Percentiles rank a stretch among this genome's conserved stretches.
Conservation (phyloP, 805 yeast genomes). For the Candida michaelii region DNA sequence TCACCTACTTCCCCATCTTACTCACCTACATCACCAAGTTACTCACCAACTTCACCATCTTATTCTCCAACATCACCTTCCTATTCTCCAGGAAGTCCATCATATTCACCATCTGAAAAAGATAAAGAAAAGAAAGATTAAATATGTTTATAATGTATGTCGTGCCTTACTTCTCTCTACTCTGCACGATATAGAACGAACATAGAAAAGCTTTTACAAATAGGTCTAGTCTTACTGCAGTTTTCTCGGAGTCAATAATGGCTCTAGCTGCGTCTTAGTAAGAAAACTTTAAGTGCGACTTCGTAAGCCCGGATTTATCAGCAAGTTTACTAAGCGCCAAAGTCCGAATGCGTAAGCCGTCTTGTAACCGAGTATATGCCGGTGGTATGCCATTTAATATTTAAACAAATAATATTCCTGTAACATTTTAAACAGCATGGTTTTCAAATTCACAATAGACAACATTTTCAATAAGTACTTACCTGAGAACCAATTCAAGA, state of each 20-base stretch:
- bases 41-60: constrained; percentile 72
- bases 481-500: constrained; percentile 25
- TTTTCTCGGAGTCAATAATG: no score
- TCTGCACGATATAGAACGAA: no score
- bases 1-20: constrained; percentile 50
- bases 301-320: no score
- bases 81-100: constrained; percentile 76
- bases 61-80: constrained; percentile 72
- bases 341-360: neutral
- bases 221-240: no score
- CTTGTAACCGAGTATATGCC: neutral
- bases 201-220: no score
- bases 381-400: no score
- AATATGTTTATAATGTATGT: constrained; percentile 7
- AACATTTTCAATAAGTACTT: constrained; percentile 26
- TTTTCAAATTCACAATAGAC: constrained; percentile 41
- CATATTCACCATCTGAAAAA: constrained; percentile 42
- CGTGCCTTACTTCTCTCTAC: neutral
- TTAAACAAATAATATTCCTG: neutral
- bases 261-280: no score
- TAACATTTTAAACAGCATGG: constrained; percentile 18
- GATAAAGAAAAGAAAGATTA: constrained; percentile 27
- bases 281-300: no score
- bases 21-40: constrained; percentile 75
- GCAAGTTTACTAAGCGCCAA: neutral